Evolutionary conservation across 2,329 filamentous ascomycete genomes (phyloP), one percentile per base, ranked within the genome.

Genomic region (Acephala macrosclerotiorum): DNA sequence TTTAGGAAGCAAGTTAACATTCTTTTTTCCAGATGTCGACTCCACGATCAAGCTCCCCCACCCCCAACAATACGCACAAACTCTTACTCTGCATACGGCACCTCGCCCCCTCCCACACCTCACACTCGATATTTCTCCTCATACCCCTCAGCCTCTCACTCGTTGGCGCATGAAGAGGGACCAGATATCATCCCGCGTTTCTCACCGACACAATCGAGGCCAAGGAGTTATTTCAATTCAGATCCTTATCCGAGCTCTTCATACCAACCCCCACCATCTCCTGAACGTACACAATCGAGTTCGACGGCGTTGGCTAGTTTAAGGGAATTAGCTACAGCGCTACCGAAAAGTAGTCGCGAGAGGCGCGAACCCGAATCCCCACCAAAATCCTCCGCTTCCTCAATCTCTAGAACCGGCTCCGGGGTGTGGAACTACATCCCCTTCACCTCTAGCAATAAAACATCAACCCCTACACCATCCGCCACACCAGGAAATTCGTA

Each of bases 181-280:
- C 85, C 83, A 72, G 87, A 89, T 75, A 89, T 89, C 70, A 83
- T 90, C 69, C 87, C 87, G 58, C 85, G 86, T 66, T 87, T 87
- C 40, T 88, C 87, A 12, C 87, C 87, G 14, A 89, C 87, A 18
- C 83, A 87, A 66, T 86, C 86, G 51, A 84, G 79, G 84, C 86
- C 60, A 83, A 82, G 75, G 79, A 86, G 76, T 79, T 85, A 86
- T 84, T 70, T 85, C 86, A 70, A 66, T 55, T 70, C 82, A 83
- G 47, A 82, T 79, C 29, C 85, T 81, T 59, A 75, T 49, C 68
- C 40, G 25, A 33, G 29, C 9, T 33, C 29, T 33, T n/a, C n/a
- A n/a, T 77, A 67, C 72, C 69, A 77, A 77, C 64, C 83, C 67
- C 81, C 38, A 42, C 61, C 55, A 65, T 59, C 11, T 58, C 65